Conservation (phyloP, 1,284 basidiomycete genomes). For the Lentinula novae-zelandiae region DNA sequence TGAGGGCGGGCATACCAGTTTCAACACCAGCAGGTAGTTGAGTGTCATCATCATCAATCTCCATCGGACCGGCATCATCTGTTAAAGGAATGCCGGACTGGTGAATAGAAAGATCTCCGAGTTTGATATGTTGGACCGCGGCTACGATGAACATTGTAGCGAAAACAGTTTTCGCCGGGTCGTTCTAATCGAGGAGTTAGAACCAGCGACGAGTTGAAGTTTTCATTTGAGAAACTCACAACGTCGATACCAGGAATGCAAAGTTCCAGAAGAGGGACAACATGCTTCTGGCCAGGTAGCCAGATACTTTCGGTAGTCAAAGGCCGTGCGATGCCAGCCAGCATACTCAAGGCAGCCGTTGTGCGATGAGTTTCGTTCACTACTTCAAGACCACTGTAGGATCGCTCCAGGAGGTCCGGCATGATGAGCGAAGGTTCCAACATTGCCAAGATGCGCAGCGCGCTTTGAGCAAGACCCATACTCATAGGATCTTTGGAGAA, state of each 20-base stretch:
- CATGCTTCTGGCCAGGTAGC: slow-evolving; percentile 84
- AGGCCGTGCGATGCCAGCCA: slow-evolving; percentile 79
- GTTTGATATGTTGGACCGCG: slow-evolving; percentile 75
- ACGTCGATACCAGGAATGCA: slow-evolving; percentile 91
- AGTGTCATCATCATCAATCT: slow-evolving; percentile 40
- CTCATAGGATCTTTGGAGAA: slow-evolving; percentile 85
- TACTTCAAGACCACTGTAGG: slow-evolving; percentile 87
- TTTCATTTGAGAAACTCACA: slow-evolving; percentile 36
- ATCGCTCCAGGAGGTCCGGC: slow-evolving; percentile 90
- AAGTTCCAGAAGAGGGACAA: slow-evolving; percentile 86
- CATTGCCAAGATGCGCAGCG: slow-evolving; percentile 71
- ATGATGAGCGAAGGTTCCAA: slow-evolving; percentile 88
- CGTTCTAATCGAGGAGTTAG: slow-evolving; percentile 56
- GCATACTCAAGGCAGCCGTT: slow-evolving; percentile 84
- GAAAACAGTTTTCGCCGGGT: slow-evolving; percentile 87
- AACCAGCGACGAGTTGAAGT: neutral
- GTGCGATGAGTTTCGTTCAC: slow-evolving; percentile 96
- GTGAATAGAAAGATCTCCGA: slow-evolving; percentile 74
- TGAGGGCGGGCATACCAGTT: slow-evolving; percentile 45
- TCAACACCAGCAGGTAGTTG: slow-evolving; percentile 56
- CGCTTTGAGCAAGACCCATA: slow-evolving; percentile 65
- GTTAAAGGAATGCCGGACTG: slow-evolving; percentile 51
- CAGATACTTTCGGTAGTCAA: slow-evolving; percentile 79
- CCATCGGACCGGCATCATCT: slow-evolving; percentile 52
- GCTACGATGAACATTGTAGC: slow-evolving; percentile 79